Base-by-base conservation (phyloP, 495 filamentous ascomycete genomes). In the Penicillium goetzii region DNA sequence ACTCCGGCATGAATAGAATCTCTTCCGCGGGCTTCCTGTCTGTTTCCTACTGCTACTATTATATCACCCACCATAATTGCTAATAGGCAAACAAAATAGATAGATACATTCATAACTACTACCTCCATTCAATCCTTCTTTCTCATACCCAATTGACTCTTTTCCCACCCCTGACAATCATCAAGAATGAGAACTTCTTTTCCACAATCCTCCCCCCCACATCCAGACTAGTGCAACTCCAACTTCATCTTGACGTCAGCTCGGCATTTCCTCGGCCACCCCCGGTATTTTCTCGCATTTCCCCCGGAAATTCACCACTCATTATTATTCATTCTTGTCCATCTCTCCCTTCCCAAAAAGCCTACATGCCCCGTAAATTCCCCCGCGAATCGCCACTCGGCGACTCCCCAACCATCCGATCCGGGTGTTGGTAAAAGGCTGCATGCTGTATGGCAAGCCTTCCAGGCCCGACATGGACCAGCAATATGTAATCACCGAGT, bases 191-290 rank as follows among this genome's bases (percentile, higher is more conserved):
- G 1, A 53, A n/a, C 33, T 36, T 56, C 33, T 15, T 38, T 26
- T 40, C 17, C 11, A 14, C 23, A 45, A 15, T 19, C 12, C 25
- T 10, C 50, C 49, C 5, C 50, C 23, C 58, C 55, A 3, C 9
- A 57, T 43, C 25, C 25, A 19, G 36, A 5, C 36, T 57, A 57
- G 55, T 34, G 23, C 55, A 4, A 15, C 50, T 53, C 23, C 21
- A 43, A 26, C 30, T 54, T 56, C 52, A 57, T 62, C 43, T 43
- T 72, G 69, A 74, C 72, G 68, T 75, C 72, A 71, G 58, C 43
- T 70, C 72, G 72, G 72, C 33, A 17, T 47, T 67, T 47, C 54
- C 63, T 75, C 72, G 72, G 72, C 49, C 28, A 45, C 40, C 19
- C 9, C 34, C 61, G 43, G 62, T 17, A 8, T 38, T 49, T 58